These are phyloP conservation scores for Lolium multiflorum DNA, from an alignment of 176 grass and related monocot genomes.

Conservation along the genomic window DNA sequence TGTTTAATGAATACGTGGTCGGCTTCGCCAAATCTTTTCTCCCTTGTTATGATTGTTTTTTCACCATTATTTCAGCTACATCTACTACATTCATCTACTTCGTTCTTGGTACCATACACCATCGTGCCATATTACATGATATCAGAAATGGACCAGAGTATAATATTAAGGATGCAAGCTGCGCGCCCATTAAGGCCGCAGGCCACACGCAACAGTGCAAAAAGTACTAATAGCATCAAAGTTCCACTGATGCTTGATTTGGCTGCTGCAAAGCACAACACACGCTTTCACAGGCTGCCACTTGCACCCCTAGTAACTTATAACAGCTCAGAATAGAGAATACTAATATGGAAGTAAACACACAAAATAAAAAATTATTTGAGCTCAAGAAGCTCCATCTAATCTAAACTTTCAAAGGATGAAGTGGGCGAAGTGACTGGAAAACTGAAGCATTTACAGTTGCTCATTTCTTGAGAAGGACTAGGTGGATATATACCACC, in stretches of 20 bases:
- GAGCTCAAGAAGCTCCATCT: neutral
- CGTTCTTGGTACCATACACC: neutral
- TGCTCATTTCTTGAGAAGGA: neutral
- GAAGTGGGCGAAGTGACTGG: neutral
- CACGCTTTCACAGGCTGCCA: neutral
- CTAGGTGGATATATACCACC: neutral
- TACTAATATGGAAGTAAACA: neutral
- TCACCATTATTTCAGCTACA: neutral
- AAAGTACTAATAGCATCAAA: neutral
- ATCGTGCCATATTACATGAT: neutral
- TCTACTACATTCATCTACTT: constrained; percentile 3
- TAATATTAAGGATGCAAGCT: neutral
- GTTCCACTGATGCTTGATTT: neutral
- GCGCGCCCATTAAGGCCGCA: neutral
- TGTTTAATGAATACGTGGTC: neutral
- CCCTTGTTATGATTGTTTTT: neutral
- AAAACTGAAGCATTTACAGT: neutral
- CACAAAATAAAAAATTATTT: neutral
- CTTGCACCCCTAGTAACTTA: neutral
- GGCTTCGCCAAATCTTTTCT: neutral
- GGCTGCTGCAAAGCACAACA: neutral
- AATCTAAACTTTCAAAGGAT: neutral
- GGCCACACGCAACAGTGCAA: neutral
- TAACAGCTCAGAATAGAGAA: neutral
- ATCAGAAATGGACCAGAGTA: neutral